These are phyloP conservation scores for Aspergillus incahuasiensis DNA, from an alignment of 495 filamentous ascomycete species.

Conservation along the genomic window DNA sequence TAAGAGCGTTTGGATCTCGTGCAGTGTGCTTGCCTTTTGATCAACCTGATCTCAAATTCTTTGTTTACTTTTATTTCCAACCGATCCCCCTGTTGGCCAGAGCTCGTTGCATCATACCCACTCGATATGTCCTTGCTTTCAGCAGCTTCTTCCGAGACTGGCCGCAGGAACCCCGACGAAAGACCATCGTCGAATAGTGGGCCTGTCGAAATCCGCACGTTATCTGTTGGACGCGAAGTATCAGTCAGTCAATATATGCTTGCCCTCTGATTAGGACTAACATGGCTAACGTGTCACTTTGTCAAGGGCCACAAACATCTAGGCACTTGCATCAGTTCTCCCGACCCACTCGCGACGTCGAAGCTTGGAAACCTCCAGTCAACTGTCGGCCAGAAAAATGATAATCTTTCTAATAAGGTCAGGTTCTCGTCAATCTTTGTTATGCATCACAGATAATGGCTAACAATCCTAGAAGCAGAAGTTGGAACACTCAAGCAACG, in stretches of 20 bases:
- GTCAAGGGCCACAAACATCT: slow-evolving; percentile 28
- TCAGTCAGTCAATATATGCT: slow-evolving; percentile 23
- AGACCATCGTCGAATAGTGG: slow-evolving; percentile 15
- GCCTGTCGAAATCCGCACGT: slow-evolving; percentile 13
- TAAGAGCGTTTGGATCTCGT: slow-evolving; percentile 26
- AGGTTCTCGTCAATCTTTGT: slow-evolving; percentile 9
- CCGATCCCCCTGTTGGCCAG: not conserved
- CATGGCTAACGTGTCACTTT: not conserved
- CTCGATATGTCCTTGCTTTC: slow-evolving; percentile 28
- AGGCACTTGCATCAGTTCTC: slow-evolving; percentile 24
- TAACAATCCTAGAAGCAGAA: slow-evolving; percentile 53
- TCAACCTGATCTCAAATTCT: slow-evolving; percentile 6
- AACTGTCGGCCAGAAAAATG: slow-evolving; percentile 15
- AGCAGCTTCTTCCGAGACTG: slow-evolving; percentile 20
- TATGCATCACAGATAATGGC: slow-evolving; percentile 14
- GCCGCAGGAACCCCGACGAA: slow-evolving; percentile 22
- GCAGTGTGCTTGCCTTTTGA: slow-evolving; percentile 13
- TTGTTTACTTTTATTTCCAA: slow-evolving; percentile 7
- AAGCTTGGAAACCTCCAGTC: slow-evolving; percentile 37
- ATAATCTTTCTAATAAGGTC: slow-evolving; percentile 34
- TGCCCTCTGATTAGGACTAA: not conserved
- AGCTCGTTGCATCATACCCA: not conserved
- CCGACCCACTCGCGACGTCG: slow-evolving; percentile 34
- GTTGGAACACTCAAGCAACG: slow-evolving; percentile 33
- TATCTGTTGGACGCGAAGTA: slow-evolving; percentile 22